A percentile compares a stretch with the other conserved stretches of the same genome.
phyloP scores from a whole-genome alignment of 306 rosid species.

The Boehmeria nivea region DNA sequence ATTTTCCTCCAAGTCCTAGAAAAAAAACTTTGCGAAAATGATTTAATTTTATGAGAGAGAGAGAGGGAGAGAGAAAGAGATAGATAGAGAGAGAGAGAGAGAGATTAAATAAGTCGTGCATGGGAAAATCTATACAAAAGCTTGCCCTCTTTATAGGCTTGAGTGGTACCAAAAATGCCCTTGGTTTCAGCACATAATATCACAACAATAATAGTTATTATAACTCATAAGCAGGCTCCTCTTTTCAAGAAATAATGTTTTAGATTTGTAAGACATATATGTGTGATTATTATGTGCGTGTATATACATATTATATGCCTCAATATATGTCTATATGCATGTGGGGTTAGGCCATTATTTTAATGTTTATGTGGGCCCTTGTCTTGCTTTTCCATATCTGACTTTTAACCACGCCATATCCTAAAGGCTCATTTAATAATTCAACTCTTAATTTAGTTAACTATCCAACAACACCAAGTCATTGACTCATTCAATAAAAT shows the following conservation, averaged over 20 bases:
- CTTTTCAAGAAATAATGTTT: background rate
- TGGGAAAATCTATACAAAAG: constrained; percentile 28
- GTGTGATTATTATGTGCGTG: background rate
- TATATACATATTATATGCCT: background rate
- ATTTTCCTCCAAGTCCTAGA: constrained; percentile 27
- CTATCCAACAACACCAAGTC: too few relatives aligned
- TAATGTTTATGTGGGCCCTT: background rate
- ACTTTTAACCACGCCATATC: background rate
- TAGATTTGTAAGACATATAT: background rate
- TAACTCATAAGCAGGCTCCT: background rate
- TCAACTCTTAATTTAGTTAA: too few relatives aligned
- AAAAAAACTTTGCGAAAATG: too few relatives aligned
- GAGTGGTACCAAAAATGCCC: constrained; percentile 21
- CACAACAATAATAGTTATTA: background rate
- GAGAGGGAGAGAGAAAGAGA: background rate
- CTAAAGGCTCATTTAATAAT: too few relatives aligned
- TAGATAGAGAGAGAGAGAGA: background rate
- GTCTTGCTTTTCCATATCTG: background rate
- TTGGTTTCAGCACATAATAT: constrained; percentile 13
- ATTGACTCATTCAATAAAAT: too few relatives aligned
- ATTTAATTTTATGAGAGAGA: background rate
- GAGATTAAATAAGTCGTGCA: constrained; percentile 23
- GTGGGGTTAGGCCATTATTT: constrained; percentile 4
- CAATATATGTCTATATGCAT: background rate
- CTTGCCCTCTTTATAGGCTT: constrained; percentile 48